Base-by-base conservation (phyloP, 768 basidiomycete genomes). In the Tylopilus balloui region DNA sequence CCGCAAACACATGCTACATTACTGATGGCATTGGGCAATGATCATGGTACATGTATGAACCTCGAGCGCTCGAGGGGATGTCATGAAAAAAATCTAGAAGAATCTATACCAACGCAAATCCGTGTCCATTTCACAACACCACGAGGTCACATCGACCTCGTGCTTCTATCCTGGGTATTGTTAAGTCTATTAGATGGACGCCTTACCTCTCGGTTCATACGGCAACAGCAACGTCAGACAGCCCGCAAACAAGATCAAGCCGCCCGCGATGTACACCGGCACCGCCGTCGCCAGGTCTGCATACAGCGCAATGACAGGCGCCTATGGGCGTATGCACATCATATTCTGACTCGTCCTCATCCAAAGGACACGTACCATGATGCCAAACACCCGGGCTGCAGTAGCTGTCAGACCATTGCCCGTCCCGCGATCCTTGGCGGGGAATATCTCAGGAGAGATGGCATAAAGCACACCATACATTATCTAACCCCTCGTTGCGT, bases 391-490 rank as follows among this genome's bases (percentile, higher is more conserved):
- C 13, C 86, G 74, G 39, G 74, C 73, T 0, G 81, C 78, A 1
- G 79, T 80, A 7, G 81, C 74, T 1, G 77, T 76, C 40, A 88
- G 68, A 4, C 80, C 83, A 51, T 83, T 85, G 2, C 86, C 86
- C 0, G 86, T 88, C 0, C 86, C 86, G 29, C 86, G 73, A 63
- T 86, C 78, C 59, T 84, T 84, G 27, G 81, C 81, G 11, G 84
- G 81, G 62, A 86, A 86, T 5, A 84, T 71, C 63, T 88, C 84
- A 0, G 84, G 78, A 1, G 85, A 80, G 42, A 84, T 65, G 15
- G 84, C 83, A 57, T 86, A 87, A 36, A 88, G 57, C 2, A 88
- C 84, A 6, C 86, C 84, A 43, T 84, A 88, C 85, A 87, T 88
- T 53, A 85, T 78, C 73, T 84, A 49, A 19, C 5, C 21, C 20